phyloP scores from a whole-genome alignment of 108 stramenopile species.

The Halocafeteria seosinensis region DNA sequence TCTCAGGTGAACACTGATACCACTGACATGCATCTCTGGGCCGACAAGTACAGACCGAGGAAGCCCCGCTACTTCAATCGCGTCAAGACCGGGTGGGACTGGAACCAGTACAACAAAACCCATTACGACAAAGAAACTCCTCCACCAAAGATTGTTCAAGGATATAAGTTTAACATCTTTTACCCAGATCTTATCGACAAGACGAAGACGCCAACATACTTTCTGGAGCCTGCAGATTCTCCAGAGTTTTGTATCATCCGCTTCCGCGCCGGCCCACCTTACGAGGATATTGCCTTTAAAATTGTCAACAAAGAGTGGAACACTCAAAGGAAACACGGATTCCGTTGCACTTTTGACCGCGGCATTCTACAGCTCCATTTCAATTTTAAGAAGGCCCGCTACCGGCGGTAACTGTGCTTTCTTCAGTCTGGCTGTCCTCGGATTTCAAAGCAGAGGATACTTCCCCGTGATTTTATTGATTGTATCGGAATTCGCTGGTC shows the following conservation, averaged over 20 bases:
- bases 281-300: constrained; percentile 98
- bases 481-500: too few relatives aligned
- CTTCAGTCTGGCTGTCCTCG: too few relatives aligned
- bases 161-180: constrained; percentile 96
- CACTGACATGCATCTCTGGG: constrained; percentile 48
- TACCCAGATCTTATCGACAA: constrained; percentile 96
- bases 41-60: constrained; percentile 79
- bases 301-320: constrained; percentile 97
- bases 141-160: constrained; percentile 95
- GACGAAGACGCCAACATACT: constrained; percentile 71
- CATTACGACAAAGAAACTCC: constrained; percentile 95
- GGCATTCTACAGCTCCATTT: constrained; percentile 82
- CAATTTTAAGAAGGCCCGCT: constrained; percentile 85
- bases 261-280: constrained; percentile 88
- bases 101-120: constrained; percentile 98
- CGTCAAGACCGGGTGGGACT: constrained; percentile 90
- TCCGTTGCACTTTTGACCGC: constrained; percentile 80
- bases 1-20: neutral
- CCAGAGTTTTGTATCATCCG: constrained; percentile 86
- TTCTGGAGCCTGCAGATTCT: constrained; percentile 58
- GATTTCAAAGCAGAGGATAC: too few relatives aligned
- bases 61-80: constrained; percentile 98
- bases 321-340: constrained; percentile 69
- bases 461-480: too few relatives aligned
- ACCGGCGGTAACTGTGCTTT: constrained; percentile 67